Evolutionary conservation across 148 eudicot genomes (phyloP), one percentile per base, ranked within the genome.

Genomic region (Agrostemma githago): DNA sequence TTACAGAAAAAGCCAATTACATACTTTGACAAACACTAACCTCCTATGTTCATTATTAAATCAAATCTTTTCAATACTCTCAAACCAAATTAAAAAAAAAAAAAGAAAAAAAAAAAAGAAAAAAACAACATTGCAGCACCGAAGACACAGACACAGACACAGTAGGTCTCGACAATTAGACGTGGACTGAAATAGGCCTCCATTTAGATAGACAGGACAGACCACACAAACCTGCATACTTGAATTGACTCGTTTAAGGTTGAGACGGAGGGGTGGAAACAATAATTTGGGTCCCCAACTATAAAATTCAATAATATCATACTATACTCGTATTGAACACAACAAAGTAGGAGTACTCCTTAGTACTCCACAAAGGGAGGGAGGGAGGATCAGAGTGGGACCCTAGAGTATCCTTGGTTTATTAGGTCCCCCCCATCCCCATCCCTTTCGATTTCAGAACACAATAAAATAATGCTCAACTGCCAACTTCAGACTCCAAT

Each of bases 391-490:
- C 60, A 70, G 2, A 14, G 61, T 51, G 72, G 72, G 72, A 37
- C 72, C 72, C 10, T 5, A 8, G 53, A 70, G 42, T 51, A 51
- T 61, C 12, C 58, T 53, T 70, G 34, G 17, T 53, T 70, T 51
- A 51, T 70, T 51, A 51, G 61, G 72, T 53, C 61, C 72, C 72
- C 34, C 1, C 34, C 34, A 0, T 26, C 34, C 34, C 34, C 34
- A 26, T 26, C 34, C 72, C 15, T 40, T 66, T 10, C 8, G 12
- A n/a, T n/a, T 41, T 66, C 20, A 64, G 51, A 66, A 66, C 69
- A 66, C 69, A 66, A 66, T 66, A 66, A 64, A 64, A 37, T 11
- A 11, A 11, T 64, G 68, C 39, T 64, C n/a, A 38, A 66, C 69
- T 40, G n/a, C 48, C 51, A 66, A 66, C n/a, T 66, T 66, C 34